Evolutionary conservation across 805 yeast species (phyloP).

Genomic region (Candida methanosorbosa): DNA sequence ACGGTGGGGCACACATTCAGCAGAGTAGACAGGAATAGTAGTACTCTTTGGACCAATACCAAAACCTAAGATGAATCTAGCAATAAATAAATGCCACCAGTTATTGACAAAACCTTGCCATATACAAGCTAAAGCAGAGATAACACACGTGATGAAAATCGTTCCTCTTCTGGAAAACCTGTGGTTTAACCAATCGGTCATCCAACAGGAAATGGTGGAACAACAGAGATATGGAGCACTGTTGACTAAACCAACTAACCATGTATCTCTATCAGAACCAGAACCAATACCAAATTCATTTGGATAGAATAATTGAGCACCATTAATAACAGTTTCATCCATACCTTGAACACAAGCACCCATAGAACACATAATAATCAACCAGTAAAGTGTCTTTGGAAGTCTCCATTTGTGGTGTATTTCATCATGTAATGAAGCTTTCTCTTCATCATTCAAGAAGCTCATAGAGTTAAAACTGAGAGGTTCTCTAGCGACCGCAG

Average conservation of each 20-base stretch:
- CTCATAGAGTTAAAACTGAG: conserved; percentile 48
- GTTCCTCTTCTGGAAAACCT: conserved; percentile 57
- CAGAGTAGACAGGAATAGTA: conserved; percentile 65
- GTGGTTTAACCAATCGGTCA: conserved; percentile 50
- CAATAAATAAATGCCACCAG: conserved; percentile 64
- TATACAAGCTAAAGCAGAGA: conserved; percentile 53
- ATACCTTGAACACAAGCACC: conserved; percentile 78
- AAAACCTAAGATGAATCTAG: conserved; percentile 56
- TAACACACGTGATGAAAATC: conserved; percentile 53
- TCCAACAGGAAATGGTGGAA: conserved; percentile 53
- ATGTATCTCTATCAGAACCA: conserved; percentile 38
- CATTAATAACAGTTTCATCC: conserved; percentile 71
- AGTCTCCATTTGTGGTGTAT: conserved; percentile 36
- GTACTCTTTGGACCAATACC: conserved; percentile 71
- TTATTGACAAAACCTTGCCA: conserved; percentile 59
- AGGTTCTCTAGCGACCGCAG: conserved; percentile 60
- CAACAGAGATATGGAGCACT: conserved; percentile 67
- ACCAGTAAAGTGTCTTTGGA: conserved; percentile 38
- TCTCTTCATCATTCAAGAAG: conserved; percentile 47
- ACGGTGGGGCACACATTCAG: conserved; percentile 55
- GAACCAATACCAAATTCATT: conserved; percentile 40
- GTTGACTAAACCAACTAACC: conserved; percentile 56
- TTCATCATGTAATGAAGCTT: conserved; percentile 38
- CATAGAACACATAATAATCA: conserved; percentile 61
- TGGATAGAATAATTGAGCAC: conserved; percentile 61